Evolutionary conservation across 163 green algal genomes (phyloP).

Genomic region (Volvox carteri): DNA sequence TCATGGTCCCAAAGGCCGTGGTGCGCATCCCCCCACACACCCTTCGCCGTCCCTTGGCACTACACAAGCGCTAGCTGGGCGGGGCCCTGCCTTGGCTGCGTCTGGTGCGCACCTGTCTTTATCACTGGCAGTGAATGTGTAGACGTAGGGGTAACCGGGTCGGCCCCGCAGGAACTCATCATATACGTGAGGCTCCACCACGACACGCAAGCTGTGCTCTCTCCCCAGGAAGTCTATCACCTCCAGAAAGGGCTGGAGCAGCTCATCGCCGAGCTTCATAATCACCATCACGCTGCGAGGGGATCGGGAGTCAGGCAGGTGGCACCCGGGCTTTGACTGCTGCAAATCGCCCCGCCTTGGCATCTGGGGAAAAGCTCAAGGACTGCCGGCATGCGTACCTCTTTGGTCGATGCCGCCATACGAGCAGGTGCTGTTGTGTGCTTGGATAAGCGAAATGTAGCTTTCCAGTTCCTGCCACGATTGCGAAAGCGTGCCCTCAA

Average conservation of each 20-base stretch:
- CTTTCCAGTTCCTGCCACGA: constrained; percentile 79
- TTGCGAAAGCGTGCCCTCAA: too few species aligned
- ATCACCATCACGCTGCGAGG: constrained; percentile 89
- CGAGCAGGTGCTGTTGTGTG: constrained; percentile 94
- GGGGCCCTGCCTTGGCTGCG: too few species aligned
- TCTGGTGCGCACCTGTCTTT: constrained; percentile 53
- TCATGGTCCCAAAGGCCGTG: too few species aligned
- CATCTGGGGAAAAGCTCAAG: background rate
- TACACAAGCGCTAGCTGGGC: too few species aligned
- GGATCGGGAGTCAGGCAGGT: background rate
- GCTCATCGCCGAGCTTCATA: constrained; percentile 91
- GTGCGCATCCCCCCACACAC: too few species aligned
- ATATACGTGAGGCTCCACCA: constrained; percentile 87
- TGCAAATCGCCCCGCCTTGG: background rate
- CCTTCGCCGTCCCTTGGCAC: too few species aligned
- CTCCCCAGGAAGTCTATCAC: constrained; percentile 73
- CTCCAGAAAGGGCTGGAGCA: constrained; percentile 78
- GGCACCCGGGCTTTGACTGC: too few species aligned
- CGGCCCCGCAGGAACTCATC: constrained; percentile 40
- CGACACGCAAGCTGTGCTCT: constrained; percentile 78
- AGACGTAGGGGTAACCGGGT: constrained; percentile 36
- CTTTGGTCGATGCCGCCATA: constrained; percentile 87
- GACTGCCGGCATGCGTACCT: constrained; percentile 67
- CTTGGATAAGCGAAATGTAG: constrained; percentile 88
- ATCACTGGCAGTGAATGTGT: constrained; percentile 67